Base-by-base conservation (phyloP, 2,329 filamentous ascomycete genomes). In the Botrytis medusae region DNA sequence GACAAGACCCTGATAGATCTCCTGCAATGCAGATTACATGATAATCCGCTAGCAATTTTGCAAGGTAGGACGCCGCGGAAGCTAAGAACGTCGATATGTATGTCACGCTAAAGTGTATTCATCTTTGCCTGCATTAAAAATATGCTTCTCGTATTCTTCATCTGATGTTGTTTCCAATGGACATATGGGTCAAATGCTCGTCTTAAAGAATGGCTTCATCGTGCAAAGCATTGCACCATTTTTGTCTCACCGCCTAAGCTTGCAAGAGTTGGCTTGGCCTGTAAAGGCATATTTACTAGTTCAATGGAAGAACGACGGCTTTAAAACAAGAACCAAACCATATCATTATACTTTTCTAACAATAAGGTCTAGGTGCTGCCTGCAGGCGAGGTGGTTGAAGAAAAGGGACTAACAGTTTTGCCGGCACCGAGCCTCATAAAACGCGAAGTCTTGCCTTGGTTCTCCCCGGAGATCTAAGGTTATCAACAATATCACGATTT, bases 1-100 rank as follows among this genome's bases (percentile, higher is more conserved):
- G 32, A 54, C 64, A 54, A 16, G 64, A 37, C 64, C 64, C 64
- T 37, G 46, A 54, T 29, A 20, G 46, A 65, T 51, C 44, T 67
- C 34, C 46, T 51, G 29, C 32, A 54, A 54, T 65, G 42, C 22
- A 51, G 32, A 40, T 67, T 67, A 18, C 46, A 67, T 67, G 64
- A 14, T 29, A 22, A 37, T 40, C 32, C 46, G 34, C 64, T 40
- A 29, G 22, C 32, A 67, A 40, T 34, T 54, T 54, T 22, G 46
- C 46, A 54, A 29, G 46, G 46, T 67, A 16, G 14, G 25, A 37
- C 7, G 22, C 7, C 22, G 4, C 32, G 22, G 20, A n/a, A 48
- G 32, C 40, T 37, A n/a, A 37, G 32, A 51, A 12, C 2, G 16
- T 25, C 22, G 32, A 20, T 25, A 37, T n/a, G 25, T 9, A 37